Base-by-base conservation (phyloP, 148 eudicot genomes). In the Heliosperma pusillum region DNA sequence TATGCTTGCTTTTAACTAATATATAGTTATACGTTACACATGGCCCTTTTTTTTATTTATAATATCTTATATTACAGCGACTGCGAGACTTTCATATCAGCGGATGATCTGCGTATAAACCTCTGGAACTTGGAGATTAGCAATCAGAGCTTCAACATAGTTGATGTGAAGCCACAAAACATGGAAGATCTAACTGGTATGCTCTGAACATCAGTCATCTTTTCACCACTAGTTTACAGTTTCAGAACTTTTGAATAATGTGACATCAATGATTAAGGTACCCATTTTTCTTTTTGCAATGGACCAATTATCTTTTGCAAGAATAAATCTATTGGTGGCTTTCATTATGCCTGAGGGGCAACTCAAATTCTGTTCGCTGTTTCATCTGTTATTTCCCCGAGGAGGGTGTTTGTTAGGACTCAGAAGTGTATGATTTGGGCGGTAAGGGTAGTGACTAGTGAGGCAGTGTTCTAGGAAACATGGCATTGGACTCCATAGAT, bases 101-200 rank as follows among this genome's bases (percentile, higher is more conserved):
- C 96, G 68, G 96, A 90, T 84, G 96, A 90, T 84, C 85, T 90
- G 75, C 86, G 96, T 19, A 87, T 90, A 76, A 90, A 90, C 77
- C 92, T 90, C 74, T 90, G 96, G 96, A 90, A 90, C 81, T 78
- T 90, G 85, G 95, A 88, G 77, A 90, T 88, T 68, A 88, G 91
- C 84, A 88, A 83, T 80, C 91, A 90, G 75, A 90, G 95, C 80
- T 90, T 90, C 85, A 90, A 90, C 74, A 90, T 90, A 75, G 89
- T 90, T 79, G 95, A 90, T 82, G 88, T 88, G 77, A 90, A 90
- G 76, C 95, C 95, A 66, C 81, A 87, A 82, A 90, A 90, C 72
- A 90, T 90, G 96, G 96, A 90, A 82, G 92, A 90, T 82, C 82
- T 90, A 63, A 90, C 92, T 76, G 96, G 96, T 90, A 88, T 29